Base-by-base conservation (phyloP, 805 yeast genomes). In the Myxozyma udenii region DNA sequence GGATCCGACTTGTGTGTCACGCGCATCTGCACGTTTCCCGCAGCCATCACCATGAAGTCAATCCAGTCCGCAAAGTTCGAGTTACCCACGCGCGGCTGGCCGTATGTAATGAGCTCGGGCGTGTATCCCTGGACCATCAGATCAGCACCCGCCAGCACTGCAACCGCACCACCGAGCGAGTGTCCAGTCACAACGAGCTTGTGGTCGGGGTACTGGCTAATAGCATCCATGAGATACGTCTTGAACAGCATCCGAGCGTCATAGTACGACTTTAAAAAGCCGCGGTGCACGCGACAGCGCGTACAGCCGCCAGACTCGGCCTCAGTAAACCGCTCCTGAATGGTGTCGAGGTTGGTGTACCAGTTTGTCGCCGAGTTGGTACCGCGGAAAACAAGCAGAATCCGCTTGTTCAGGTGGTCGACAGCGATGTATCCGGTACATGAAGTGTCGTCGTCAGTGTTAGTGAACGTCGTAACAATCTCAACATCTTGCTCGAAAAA, bases 131-230 rank as follows among this genome's bases (percentile, higher is more conserved):
- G 55, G 16, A 78, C 61, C 49, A 75, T 68, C 42, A 83, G 71
- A 61, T 85, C 93, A 21, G 80, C 71, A 0, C 85, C 91, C 6
- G 79, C 75, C 30, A 86, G 67, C 3, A 74, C 67, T 1, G 89
- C 83, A 46, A 84, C 65, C 0, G 90, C 89, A 4, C 83, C 95
- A 2, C 89, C 90, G 38, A 86, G 67, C 0, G 93, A 86, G 66
- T 87, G 95, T 0, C 95, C 95, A 1, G 81, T 71, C 1, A 83
- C 73, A 1, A 77, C 72, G 3, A 84, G 51, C 19, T 71, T 64
- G 63, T 80, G 83, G 22, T 72, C 74, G 0, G 80, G 78, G 61
- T 75, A 67, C 18, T 69, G 61, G 9, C 65, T 68, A 5, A 62
- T 66, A 7, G 67, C 57, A 16, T 49, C 30, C 26, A 19, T 46